Evolutionary conservation across 2,329 filamentous ascomycete genomes (phyloP), one percentile per base, ranked within the genome.

Genomic region (Alternaria metachromatica): DNA sequence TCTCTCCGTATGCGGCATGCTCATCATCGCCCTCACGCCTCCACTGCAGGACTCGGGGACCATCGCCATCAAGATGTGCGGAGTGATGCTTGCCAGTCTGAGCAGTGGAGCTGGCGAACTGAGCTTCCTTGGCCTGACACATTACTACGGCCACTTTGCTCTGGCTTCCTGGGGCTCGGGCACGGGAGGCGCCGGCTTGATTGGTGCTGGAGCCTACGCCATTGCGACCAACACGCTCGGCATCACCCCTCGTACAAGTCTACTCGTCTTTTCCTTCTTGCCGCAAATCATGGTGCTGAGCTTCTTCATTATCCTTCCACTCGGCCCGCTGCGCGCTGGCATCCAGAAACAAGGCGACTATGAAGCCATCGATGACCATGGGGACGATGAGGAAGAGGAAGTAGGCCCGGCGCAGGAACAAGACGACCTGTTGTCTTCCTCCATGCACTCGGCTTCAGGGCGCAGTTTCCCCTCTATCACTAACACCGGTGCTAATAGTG

Each of bases 161-260:
- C 85, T 98, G 18, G 94, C 94, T 0, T 90, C 93, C 37, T 99
- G 96, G 96, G 92, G 93, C 0, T 95, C 92, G 67, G 95, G 95
- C 0, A 97, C 95, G 0, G 95, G 95, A 2, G 95, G 92, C 0
- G 95, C 95, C 1, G 95, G 95, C 0, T 80, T 99, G 61, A 85
- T 95, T 1, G 96, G 96, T 6, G 93, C 95, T 1, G 94, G 94
- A 0, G 85, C 95, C 13, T 99, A 98, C 80, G 92, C 96, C 8
- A 76, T 95, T 51, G 86, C 96, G 62, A 98, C 95, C 1, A 94
- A 92, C 30, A 92, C 90, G 75, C 83, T 96, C 60, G 89, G 89
- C 0, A 86, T 97, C 67, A 89, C 87, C 56, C 92, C 97, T 46
- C 87, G 87, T 71, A 85, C 86, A 23, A 96, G 91, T 66, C 80